Evolutionary conservation across 257 asterid species (phyloP), one percentile per base, ranked within the genome.

Genomic region (Scutellaria galericulata): DNA sequence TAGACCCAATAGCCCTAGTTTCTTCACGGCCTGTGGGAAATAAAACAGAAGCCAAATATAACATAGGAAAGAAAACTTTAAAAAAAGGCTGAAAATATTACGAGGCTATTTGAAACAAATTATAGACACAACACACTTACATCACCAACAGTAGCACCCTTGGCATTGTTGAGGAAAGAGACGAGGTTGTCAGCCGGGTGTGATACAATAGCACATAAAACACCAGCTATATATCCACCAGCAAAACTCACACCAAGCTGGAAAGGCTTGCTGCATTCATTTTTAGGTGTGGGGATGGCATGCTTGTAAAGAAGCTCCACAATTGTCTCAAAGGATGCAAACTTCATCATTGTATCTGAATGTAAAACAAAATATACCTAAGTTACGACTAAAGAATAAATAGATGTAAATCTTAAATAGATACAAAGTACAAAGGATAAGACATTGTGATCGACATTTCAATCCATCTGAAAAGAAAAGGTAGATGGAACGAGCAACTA

Each of bases 321-420:
- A 66, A 85, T 92, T 39, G 85, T 86, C 88, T 91, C 96, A 58
- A 91, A 91, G 42, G 95, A 89, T 9, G 96, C 96, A 77, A 91
- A 91, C 86, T 91, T 91, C 97, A 91, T 91, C 97, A 91, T 89
- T 1, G 97, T 91, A 73, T 91, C 97, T 91, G 95, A 71, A 86
- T 62, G 55, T 22, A 22, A 57, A 74, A 73, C 5, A 70, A 72
- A 12, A 39, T 68, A 27, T 11, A 56, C 35, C 22, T 37, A 50
- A 45, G 56, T 7, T 18, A 5, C 37, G 5, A 4, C 8, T 22
- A 44, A 67, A 22, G 1, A 5, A 56, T 2, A 31, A 31, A 4
- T 50, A 51, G 24, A 55, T 63, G 15, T 9, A 27, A 41, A 15
- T 7, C 3, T 64, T 27, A 39, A 9, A 52, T 7, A 50, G 39